Evolutionary conservation across 2,329 filamentous ascomycete genomes (phyloP), one percentile per base, ranked within the genome.

Genomic region (Trichoderma koningii): DNA sequence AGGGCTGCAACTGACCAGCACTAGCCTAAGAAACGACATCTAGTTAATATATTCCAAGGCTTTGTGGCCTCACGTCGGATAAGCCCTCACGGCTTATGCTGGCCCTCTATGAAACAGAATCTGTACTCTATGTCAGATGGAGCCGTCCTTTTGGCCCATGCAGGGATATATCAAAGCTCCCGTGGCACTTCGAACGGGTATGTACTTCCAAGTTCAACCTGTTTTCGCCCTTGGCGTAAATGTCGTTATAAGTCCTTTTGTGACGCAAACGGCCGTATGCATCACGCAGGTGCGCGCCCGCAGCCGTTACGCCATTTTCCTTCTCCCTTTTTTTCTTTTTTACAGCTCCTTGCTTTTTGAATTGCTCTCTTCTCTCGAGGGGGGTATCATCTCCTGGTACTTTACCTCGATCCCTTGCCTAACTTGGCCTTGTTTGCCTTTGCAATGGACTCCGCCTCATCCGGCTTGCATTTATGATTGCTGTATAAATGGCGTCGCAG

Each of bases 401-500:
- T 51, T 30, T 34, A 34, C 47, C 47, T 65, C 48, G 30, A 7
- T 10, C 14, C 55, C 21, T 48, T 61, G 17, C 23, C 47, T 12
- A 41, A 34, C n/a, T 21, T 41, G 23, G 28, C 17, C 19, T 21
- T 47, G 14, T 30, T 50, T 34, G 28, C 26, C n/a, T 30, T 48
- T 26, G 48, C 28, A 26, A 62, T 28, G 23, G 45, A 42, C n/a
- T 61, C 63, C 9, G 56, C 56, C 23, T 65, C 63, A 23, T 65
- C 63, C n/a, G 55, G 63, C 28, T 55, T 61, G 50, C 52, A 61
- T 42, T 65, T 65, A 23, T 64, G 62, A 38, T 64, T 64, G 23
- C 53, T 64, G 26, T 64, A 55, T 48, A 64, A 44, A 71, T 89
- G 86, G 38, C 86, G 81, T 21, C 85, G 81, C 30, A 88, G 77